These are phyloP conservation scores for Coemansia interrupta DNA, from an alignment of 192 early-diverging fungal genomes.

Conservation along the genomic window DNA sequence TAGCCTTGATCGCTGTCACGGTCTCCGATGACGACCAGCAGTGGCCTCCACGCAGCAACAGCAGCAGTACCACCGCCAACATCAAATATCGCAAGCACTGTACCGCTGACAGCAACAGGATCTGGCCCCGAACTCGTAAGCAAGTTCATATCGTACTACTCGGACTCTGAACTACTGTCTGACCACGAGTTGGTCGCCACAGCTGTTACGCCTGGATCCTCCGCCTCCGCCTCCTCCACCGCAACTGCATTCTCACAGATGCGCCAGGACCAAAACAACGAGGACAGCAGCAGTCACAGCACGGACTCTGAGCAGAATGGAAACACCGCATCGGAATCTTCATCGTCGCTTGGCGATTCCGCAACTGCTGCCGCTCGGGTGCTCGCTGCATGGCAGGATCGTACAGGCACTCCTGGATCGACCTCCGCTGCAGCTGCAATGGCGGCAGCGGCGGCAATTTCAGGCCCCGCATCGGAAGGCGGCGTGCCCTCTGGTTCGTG, in stretches of 20 bases:
- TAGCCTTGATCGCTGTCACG: not conserved
- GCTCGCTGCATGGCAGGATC: conserved; percentile 51
- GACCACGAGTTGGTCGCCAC: conserved; percentile 16
- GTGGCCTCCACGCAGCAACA: conserved; percentile 20
- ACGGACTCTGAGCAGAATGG: conserved; percentile 43
- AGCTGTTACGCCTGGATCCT: conserved; percentile 5
- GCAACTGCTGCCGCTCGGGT: conserved; percentile 51
- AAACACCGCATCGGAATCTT: conserved; percentile 27
- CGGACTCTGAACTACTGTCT: conserved; percentile 13
- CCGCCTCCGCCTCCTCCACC: conserved; percentile 15
- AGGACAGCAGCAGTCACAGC: conserved; percentile 27
- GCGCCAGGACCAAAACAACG: conserved; percentile 27
- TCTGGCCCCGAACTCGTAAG: conserved; percentile 34
- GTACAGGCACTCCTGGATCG: conserved; percentile 11
- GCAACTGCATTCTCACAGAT: conserved; percentile 15
- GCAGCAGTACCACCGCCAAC: conserved; percentile 5
- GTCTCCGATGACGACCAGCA: conserved; percentile 32
- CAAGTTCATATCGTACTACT: conserved; percentile 44
- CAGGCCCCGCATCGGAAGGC: not conserved
- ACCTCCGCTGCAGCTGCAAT: conserved; percentile 7
- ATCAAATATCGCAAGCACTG: conserved; percentile 14
- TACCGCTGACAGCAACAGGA: conserved; percentile 8
- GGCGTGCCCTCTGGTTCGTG: no score
- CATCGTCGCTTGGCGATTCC: conserved; percentile 47
- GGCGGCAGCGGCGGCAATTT: conserved; percentile 7